phyloP scores from a whole-genome alignment of 176 grass and related monocot genomes.

The Carex kokanica region DNA sequence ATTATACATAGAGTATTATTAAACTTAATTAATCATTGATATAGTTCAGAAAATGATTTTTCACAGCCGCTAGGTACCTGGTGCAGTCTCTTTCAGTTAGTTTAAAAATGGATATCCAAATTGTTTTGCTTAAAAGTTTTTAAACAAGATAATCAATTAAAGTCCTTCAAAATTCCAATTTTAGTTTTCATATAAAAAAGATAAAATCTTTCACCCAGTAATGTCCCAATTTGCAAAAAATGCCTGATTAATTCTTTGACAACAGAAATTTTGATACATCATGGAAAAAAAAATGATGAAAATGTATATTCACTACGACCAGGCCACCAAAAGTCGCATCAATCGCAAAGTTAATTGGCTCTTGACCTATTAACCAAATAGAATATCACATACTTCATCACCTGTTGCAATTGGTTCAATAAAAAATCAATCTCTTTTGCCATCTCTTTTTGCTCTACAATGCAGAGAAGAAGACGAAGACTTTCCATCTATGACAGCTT shows the following conservation, averaged over 20 bases:
- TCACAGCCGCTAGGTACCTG: neutral
- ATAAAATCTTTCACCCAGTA: neutral
- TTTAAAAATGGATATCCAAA: neutral
- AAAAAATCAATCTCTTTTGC: neutral
- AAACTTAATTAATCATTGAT: neutral
- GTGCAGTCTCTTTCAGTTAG: neutral
- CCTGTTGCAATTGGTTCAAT: neutral
- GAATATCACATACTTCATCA: too few species aligned
- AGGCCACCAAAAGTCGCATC: neutral
- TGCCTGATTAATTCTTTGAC: neutral
- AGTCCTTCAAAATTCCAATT: too few species aligned
- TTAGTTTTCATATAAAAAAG: too few species aligned
- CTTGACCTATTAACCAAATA: too few species aligned
- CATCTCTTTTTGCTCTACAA: neutral
- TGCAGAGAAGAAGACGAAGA: slow-evolving; percentile 20
- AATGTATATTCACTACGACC: neutral
- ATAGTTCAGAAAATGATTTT: neutral
- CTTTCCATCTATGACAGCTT: neutral
- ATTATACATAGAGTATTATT: neutral
- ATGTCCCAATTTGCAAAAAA: neutral
- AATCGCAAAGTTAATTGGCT: too few species aligned
- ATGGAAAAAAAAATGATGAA: neutral
- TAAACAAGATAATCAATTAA: neutral
- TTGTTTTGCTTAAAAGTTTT: neutral
- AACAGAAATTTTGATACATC: neutral